Percentiles rank a stretch among this genome's conserved stretches.
phyloP scores from a whole-genome alignment of 371 early-diverging fungal species.

The Furculomyces boomerangus region DNA sequence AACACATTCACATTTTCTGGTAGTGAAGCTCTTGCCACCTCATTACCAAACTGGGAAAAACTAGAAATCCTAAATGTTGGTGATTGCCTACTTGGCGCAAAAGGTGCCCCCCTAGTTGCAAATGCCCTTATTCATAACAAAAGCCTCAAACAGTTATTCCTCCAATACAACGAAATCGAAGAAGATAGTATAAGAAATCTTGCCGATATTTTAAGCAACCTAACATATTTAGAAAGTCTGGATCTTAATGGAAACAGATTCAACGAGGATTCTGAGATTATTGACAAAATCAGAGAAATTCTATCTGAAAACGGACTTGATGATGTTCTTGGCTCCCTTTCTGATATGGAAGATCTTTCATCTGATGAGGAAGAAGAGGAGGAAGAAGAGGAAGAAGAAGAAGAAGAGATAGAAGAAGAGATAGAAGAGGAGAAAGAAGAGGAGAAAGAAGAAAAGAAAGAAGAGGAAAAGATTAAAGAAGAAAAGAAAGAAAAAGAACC shows the following conservation, averaged over 20 bases:
- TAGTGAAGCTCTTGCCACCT: slow-evolving; percentile 56
- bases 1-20: slow-evolving; percentile 86
- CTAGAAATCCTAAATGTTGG: slow-evolving; percentile 66
- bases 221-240: slow-evolving; percentile 39
- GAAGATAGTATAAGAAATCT: slow-evolving; percentile 42
- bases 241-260: slow-evolving; percentile 89
- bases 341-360: slow-evolving; percentile 83
- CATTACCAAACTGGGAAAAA: slow-evolving; percentile 57
- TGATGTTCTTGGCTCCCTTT: slow-evolving; percentile 75
- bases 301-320: slow-evolving; percentile 39
- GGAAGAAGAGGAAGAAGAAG: slow-evolving; percentile 29
- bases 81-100: slow-evolving; percentile 71
- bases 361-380: slow-evolving; percentile 55
- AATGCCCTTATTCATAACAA: slow-evolving; percentile 35
- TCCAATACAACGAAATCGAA: slow-evolving; percentile 83
- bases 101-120: slow-evolving; percentile 46
- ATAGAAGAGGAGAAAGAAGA: slow-evolving; percentile 9
- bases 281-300: slow-evolving; percentile 43
- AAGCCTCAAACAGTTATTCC: slow-evolving; percentile 44
- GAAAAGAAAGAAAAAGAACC: not conserved
- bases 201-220: slow-evolving; percentile 40
- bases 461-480: not conserved
- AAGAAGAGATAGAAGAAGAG: slow-evolving; percentile 25
- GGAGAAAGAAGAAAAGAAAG: not conserved
- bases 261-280: slow-evolving; percentile 52